These are phyloP conservation scores for Malbranchea zuffiana DNA, from an alignment of 2,329 filamentous ascomycete genomes.

Conservation along the genomic window DNA sequence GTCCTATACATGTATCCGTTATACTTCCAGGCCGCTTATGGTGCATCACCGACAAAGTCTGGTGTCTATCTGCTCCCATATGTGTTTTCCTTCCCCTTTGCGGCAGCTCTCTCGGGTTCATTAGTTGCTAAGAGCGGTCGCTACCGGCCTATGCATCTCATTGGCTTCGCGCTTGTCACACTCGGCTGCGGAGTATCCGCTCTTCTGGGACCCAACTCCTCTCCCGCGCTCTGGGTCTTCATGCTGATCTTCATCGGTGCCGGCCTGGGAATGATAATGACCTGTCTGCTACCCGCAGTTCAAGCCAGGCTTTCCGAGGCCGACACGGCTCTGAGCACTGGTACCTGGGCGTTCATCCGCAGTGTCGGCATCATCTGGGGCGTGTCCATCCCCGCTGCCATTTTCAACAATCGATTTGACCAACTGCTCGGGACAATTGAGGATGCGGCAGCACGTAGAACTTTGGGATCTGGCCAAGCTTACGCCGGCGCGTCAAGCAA, in stretches of 20 bases:
- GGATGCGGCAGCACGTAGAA: background rate
- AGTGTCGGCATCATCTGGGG: constrained; percentile 26
- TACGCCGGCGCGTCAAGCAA: constrained; percentile 4
- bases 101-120: constrained; percentile 20
- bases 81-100: constrained; percentile 14
- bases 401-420: constrained; percentile 24
- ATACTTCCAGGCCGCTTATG: constrained; percentile 69
- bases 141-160: constrained; percentile 27
- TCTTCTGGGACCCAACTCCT: constrained; percentile 30
- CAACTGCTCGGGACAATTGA: constrained; percentile 10
- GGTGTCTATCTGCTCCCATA: constrained; percentile 18
- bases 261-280: constrained; percentile 36
- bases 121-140: constrained; percentile 22
- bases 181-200: constrained; percentile 36
- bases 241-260: constrained; percentile 34
- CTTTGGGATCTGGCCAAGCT: constrained; percentile 3
- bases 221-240: constrained; percentile 32
- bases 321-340: constrained; percentile 21
- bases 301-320: constrained; percentile 28
- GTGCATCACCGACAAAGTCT: constrained; percentile 32
- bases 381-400: constrained; percentile 20
- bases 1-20: constrained; percentile 69
- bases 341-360: constrained; percentile 23
- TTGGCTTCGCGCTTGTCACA: constrained; percentile 29
- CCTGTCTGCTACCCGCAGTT: constrained; percentile 35